phyloP scores from a whole-genome alignment of 164 flowering plant genomes.

The Protea cynaroides region DNA sequence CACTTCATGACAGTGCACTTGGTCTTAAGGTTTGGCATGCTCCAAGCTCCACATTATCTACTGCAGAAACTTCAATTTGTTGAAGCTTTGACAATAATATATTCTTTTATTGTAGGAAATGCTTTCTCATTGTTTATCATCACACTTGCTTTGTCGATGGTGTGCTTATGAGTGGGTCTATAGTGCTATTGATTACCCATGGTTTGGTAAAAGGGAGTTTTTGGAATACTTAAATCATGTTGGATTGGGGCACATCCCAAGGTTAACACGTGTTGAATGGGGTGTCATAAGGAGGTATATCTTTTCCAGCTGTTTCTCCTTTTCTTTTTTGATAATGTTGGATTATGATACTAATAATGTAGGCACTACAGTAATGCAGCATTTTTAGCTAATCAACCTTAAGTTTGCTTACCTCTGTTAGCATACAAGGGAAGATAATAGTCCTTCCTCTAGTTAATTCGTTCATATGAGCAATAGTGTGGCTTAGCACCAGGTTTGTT shows the following conservation, averaged over 20 bases:
- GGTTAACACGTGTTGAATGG: constrained; percentile 95
- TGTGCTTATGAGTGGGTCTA: constrained; percentile 93
- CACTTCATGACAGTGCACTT: constrained; percentile 28
- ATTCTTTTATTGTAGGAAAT: constrained; percentile 40
- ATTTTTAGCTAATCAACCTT: no score
- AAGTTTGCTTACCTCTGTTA: no score
- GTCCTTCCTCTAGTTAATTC: no score
- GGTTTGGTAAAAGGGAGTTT: constrained; percentile 95
- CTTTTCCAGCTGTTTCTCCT: not conserved
- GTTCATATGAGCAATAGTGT: no score
- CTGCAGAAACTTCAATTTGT: not conserved
- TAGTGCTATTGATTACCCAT: constrained; percentile 91
- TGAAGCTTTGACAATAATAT: not conserved
- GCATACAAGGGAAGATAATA: no score
- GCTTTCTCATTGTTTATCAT: constrained; percentile 62
- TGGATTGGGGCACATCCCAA: constrained; percentile 84
- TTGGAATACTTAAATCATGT: constrained; percentile 92
- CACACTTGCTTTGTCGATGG: constrained; percentile 62
- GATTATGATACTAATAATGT: no score
- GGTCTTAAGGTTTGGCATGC: constrained; percentile 37
- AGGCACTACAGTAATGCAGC: no score
- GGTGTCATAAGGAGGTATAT: constrained; percentile 88
- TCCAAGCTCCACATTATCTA: not conserved
- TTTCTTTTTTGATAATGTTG: not conserved
- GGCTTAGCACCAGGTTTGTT: no score